Percentiles rank a stretch among this genome's conserved stretches.
Evolutionary conservation across 495 filamentous ascomycete species (phyloP).

Genomic region (Emericellopsis terricola): DNA sequence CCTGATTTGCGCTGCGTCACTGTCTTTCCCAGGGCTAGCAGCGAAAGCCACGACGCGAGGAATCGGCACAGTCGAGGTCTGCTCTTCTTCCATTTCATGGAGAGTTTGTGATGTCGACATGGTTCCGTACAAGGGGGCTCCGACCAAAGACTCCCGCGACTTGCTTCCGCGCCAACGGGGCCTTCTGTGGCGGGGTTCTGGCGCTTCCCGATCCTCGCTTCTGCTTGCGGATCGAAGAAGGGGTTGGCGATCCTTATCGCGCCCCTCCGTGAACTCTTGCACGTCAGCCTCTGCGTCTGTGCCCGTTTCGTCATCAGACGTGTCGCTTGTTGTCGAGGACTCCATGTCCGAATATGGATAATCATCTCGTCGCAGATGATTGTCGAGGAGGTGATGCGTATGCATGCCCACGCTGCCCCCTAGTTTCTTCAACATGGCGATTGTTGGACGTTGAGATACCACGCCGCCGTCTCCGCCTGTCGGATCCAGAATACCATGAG

Average conservation of each 20-base stretch:
- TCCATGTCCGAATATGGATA: constrained; percentile 33
- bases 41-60: too few relatives aligned
- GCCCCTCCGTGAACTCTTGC: too few relatives aligned
- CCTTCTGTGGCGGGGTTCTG: not conserved
- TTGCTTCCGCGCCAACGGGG: too few relatives aligned
- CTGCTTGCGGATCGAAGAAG: not conserved
- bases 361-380: too few relatives aligned
- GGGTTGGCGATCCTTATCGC: constrained; percentile 3
- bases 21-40: too few relatives aligned
- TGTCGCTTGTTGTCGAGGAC: constrained; percentile 17
- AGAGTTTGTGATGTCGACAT: constrained; percentile 1
- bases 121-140: constrained; percentile 1
- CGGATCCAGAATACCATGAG: constrained; percentile 16
- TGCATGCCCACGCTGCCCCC: constrained; percentile 55
- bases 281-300: too few relatives aligned
- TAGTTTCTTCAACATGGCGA: constrained; percentile 42
- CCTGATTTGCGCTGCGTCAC: too few relatives aligned
- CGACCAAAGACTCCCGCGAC: too few relatives aligned
- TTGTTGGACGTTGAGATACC: constrained; percentile 36
- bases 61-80: constrained; percentile 18
- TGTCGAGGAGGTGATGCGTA: constrained; percentile 55
- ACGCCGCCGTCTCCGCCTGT: constrained; percentile 18
- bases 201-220: not conserved
- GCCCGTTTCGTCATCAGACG: too few relatives aligned
- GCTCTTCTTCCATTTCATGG: not conserved